Percentiles rank a stretch among this genome's conserved stretches.
phyloP scores from a whole-genome alignment of 345 rosid species.

The Melaleuca quinquenervia region DNA sequence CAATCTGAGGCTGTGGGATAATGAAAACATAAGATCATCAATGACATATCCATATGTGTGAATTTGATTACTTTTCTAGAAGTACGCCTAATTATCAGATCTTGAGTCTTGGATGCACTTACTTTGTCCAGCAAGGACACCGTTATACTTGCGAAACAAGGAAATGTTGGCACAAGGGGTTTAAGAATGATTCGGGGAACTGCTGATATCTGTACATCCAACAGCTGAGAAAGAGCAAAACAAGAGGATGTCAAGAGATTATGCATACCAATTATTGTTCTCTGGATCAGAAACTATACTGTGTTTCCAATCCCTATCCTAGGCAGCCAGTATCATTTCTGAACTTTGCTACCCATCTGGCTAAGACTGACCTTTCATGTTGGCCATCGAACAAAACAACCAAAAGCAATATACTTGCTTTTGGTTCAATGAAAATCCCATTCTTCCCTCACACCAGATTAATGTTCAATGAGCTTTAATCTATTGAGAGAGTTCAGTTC shows the following conservation, averaged over 20 bases:
- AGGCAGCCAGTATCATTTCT: neutral
- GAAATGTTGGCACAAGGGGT: conserved; percentile 44
- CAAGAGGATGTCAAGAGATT: neutral
- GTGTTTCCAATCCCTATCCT: neutral
- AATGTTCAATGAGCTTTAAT: neutral
- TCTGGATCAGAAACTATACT: neutral
- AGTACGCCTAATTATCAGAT: neutral
- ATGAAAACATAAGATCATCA: neutral
- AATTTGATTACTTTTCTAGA: neutral
- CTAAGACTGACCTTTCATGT: neutral
- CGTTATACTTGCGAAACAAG: conserved; percentile 24
- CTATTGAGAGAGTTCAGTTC: neutral
- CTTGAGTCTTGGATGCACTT: neutral
- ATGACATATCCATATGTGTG: neutral
- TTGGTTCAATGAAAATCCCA: neutral
- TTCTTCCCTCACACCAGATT: neutral
- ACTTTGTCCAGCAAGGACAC: conserved; percentile 39
- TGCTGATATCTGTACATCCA: conserved; percentile 23
- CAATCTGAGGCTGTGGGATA: conserved; percentile 30
- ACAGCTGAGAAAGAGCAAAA: conserved; percentile 13
- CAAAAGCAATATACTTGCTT: neutral
- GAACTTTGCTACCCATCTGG: neutral
- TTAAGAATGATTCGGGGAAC: conserved; percentile 23
- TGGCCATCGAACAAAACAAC: neutral
- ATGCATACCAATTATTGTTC: neutral